Evolutionary conservation across 108 stramenopile species (phyloP), one percentile per base, ranked within the genome.

Genomic region (Skeletonema potamos): DNA sequence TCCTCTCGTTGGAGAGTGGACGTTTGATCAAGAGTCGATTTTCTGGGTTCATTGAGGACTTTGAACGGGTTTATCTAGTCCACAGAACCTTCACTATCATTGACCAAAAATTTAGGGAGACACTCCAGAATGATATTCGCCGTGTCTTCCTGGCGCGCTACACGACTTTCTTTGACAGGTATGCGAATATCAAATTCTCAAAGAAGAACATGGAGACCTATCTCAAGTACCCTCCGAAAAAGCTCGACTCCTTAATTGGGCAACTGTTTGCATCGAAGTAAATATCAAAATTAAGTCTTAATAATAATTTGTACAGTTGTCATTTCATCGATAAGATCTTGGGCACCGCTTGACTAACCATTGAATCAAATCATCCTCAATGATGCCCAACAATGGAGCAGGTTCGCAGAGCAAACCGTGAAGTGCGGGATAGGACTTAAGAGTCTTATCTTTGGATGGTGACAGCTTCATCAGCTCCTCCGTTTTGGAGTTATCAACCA

Each of bases 171-270:
- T 92, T 82, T 74, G 76, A 87, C 2, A 91, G 87, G 64, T 95
- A 92, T 77, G 87, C 85, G 4, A 65, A 74, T 56, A 76, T 89
- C 67, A 87, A 87, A 33, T 95, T 95, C 73, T 92, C 91, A 6
- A 95, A 95, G 75, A 92, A 91, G 82, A 87, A 95, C 68, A 88
- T 89, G 72, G 82, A 88, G 8, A 83, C 86, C 13, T 95, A 95
- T 69, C 81, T 91, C 17, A 92, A 92, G 77, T 92, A 91, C 61
- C 64, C 70, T 13, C 94, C 94, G 1, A 72, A 78, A 34, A 87
- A 83, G 73, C 82, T 91, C 46, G 89, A 84, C 17, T 58, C 57
- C 6, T 39, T 83, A 27, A 59, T 83, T 33, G 64, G 55, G 1
- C 77, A 77, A 64, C 57, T 79, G 39, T 83, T 75, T 68, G 65